phyloP scores from a whole-genome alignment of 2,329 filamentous ascomycete genomes.

The Aureobasidium melanogenum region DNA sequence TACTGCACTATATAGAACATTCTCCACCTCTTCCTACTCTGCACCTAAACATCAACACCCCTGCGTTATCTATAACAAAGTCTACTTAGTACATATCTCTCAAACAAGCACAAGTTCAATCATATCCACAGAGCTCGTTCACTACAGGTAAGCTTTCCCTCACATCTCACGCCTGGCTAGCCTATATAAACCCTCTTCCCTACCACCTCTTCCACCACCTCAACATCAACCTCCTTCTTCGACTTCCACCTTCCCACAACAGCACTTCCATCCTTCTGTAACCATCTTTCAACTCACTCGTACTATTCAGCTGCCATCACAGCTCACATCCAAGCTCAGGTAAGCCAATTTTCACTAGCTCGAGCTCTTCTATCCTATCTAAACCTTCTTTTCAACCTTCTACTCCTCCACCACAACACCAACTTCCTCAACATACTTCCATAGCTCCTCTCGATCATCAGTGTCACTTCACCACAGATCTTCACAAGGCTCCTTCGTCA shows the following conservation, averaged over 20 bases:
- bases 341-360: no score
- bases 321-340: no score
- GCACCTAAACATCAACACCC: neutral
- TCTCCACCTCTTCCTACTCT: neutral
- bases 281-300: no score
- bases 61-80: neutral
- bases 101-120: no score
- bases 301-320: no score
- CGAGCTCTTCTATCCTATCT: no score
- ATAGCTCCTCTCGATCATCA: neutral
- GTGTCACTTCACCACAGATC: neutral
- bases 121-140: no score
- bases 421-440: neutral
- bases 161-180: neutral
- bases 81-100: no score
- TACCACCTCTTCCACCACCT: neutral
- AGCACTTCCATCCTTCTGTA: neutral
- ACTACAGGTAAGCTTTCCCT: neutral
- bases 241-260: neutral
- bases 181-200: neutral
- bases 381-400: no score
- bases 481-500: neutral
- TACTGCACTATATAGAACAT: neutral
- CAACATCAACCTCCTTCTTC: neutral
- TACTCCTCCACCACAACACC: neutral